Evolutionary conservation across 208 protist species (phyloP), one percentile per base, ranked within the genome.

Genomic region (Trypanosomatidae sp.): DNA sequence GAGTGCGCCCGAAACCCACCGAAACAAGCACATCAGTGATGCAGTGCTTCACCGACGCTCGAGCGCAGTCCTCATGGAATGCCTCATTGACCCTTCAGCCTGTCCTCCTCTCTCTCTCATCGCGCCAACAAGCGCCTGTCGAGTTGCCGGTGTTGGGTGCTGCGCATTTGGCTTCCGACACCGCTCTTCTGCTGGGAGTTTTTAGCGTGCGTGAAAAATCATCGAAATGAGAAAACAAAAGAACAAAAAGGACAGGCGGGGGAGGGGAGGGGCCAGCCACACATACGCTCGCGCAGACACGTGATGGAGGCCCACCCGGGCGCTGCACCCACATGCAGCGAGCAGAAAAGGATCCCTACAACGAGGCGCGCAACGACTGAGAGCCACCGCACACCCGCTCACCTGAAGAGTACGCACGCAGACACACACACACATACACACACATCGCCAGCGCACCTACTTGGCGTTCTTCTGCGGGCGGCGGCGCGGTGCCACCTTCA

Each of bases 381-480:
- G 36, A 39, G 15, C 46, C 46, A 19, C 15, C 12, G 46, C 46
- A 49, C 15, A 17, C 46, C 46, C 46, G 15, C 13, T 17, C 15
- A 17, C 46, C 46, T 49, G 52, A 58, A 58, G n/a, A 9, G n/a
- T 58, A 58, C n/a, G 52, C 52, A 58, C 52, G 22, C 52, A 58
- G 22, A 25, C n/a, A 25, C 52, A 58, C n/a, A 28, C 52, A 25
- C 52, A 53, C 19, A 0, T 1, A 30, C 52, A 30, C 33, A 41
- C 12, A 41, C 8, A 17, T 17, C 28, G 55, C 55, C 25, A 2
- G 22, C 12, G 30, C 56, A 62, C 56, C 65, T 75, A 75, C 76
- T 80, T 80, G 60, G 52, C 36, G 89, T 99, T 99, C 91, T 99
- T 99, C 92, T 99, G 99, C 81, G 99, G 98, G 77, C 99, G 85